Conservation (phyloP, 2,329 filamentous ascomycete genomes). For the Cytospora chrysosperma region DNA sequence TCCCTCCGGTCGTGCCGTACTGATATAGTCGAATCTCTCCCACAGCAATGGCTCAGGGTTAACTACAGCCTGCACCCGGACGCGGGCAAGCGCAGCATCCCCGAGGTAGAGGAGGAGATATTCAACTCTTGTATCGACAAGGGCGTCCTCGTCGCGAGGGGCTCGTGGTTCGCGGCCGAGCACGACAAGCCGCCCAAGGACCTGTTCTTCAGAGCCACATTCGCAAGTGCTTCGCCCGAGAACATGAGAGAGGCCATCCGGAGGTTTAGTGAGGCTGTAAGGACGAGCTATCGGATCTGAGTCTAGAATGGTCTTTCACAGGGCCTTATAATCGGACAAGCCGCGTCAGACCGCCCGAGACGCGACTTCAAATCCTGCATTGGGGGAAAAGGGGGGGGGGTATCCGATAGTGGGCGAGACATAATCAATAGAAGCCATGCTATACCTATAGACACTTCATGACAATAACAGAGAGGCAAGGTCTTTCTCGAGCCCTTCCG, state of each 20-base stretch:
- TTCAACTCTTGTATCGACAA: slow-evolving; percentile 74
- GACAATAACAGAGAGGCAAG: too few species aligned
- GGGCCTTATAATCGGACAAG: background rate
- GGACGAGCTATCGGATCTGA: slow-evolving; percentile 49
- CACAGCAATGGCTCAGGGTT: slow-evolving; percentile 70
- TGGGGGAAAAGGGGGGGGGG: too few species aligned
- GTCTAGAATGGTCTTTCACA: background rate
- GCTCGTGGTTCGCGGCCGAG: slow-evolving; percentile 89
- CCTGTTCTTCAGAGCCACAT: slow-evolving; percentile 88
- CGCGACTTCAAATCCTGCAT: too few species aligned
- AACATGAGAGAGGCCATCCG: slow-evolving; percentile 71
- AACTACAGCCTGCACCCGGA: slow-evolving; percentile 66
- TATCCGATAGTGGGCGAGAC: too few species aligned
- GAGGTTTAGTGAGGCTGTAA: slow-evolving; percentile 73
- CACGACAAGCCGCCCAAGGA: slow-evolving; percentile 57
- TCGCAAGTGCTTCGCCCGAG: slow-evolving; percentile 72
- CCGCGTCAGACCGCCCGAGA: too few species aligned
- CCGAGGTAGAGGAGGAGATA: slow-evolving; percentile 80
- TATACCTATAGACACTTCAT: too few species aligned
- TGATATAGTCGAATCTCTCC: background rate
- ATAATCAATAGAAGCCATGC: too few species aligned
- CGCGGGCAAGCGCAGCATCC: slow-evolving; percentile 50
- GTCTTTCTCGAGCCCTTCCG: too few species aligned
- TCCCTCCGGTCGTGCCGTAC: background rate
- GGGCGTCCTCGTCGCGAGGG: slow-evolving; percentile 77